Percentiles rank a stretch among this genome's conserved stretches.
These are phyloP conservation scores for Aspergillus hiratsukae DNA, from an alignment of 2,329 filamentous ascomycete genomes.

Conservation along the genomic window DNA sequence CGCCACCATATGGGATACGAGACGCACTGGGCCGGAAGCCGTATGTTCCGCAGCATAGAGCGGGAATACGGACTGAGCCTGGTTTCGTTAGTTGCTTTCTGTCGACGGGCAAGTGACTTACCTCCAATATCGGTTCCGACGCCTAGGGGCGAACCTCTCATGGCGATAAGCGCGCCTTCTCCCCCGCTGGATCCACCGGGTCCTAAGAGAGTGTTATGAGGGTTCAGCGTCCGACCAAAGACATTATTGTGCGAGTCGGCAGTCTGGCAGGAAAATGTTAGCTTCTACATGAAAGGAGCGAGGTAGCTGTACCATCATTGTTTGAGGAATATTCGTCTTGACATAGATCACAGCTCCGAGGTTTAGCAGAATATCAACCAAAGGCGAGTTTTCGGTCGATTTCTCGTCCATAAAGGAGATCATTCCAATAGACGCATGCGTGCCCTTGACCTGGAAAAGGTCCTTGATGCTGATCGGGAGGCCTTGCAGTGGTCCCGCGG, in stretches of 20 bases:
- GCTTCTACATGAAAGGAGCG: conserved; percentile 1
- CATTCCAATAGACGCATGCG: background rate
- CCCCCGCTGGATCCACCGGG: conserved; percentile 38
- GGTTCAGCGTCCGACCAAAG: conserved; percentile 40
- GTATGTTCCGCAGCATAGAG: conserved; percentile 27
- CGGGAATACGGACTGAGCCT: conserved; percentile 30
- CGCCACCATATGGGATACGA: conserved; percentile 20
- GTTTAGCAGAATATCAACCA: conserved; percentile 17
- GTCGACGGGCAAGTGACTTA: conserved; percentile 1
- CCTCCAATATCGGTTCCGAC: conserved; percentile 59
- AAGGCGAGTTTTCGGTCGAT: conserved; percentile 12
- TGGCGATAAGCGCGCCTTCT: conserved; percentile 59
- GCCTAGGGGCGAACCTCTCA: conserved; percentile 58
- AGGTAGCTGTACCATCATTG: conserved; percentile 50
- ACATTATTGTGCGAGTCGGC: conserved; percentile 41
- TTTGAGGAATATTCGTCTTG: conserved; percentile 53
- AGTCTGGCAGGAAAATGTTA: conserved; percentile 6
- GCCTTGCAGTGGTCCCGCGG: conserved; percentile 31
- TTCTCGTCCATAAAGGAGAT: conserved; percentile 2
- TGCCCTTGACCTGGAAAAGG: background rate
- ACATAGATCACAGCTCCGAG: conserved; percentile 38
- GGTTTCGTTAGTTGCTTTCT: background rate
- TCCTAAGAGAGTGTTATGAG: conserved; percentile 29
- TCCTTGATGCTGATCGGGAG: background rate
- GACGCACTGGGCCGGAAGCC: conserved; percentile 28